Evolutionary conservation across 1,139 yeast species (phyloP), one percentile per base, ranked within the genome.

Genomic region (Zygosaccharomyces sapae): DNA sequence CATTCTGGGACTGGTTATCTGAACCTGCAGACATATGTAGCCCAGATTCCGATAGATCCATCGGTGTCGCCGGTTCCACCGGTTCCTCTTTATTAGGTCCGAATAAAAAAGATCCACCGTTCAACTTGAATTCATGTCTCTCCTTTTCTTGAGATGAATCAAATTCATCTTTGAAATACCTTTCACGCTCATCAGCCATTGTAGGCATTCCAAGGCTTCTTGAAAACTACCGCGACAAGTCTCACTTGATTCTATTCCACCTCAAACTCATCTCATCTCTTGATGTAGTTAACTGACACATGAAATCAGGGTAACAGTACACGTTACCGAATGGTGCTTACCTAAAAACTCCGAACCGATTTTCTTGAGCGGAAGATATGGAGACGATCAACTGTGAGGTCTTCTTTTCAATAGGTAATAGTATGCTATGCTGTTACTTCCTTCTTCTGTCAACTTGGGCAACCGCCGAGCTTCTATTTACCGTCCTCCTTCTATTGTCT

Each of bases 111-210:
- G 51, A 48, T 8, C 35, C 34, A 20, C 45, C 43, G 19, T 38
- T 37, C 38, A 34, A 25, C 24, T 24, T 33, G 33, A 43, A 43
- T 16, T 29, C 18, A 5, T 10, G 38, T 7, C 5, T 18, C 7
- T 33, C 42, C 12, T 33, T 43, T 27, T 44, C 49, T 31, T 48
- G 51, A 7, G 56, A 53, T 10, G 50, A 47, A 22, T 53, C 56
- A 13, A 51, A 47, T 37, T 49, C 56, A 27, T 53, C 56, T 13
- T 47, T 46, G 37, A 53, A 53, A 38, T 51, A 53, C 30, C 56
- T 35, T 13, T 48, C 48, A 20, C 48, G 45, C 29, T 44, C 47
- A 29, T 39, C 39, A 8, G 33, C 33, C 41, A 38, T 38, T 5
- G 10, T 24, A 38, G 22, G 18, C 34, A 24, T 13, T 27, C 8